These are phyloP conservation scores for Phlebopus sp. DNA, from an alignment of 1,284 basidiomycete species.

Conservation along the genomic window DNA sequence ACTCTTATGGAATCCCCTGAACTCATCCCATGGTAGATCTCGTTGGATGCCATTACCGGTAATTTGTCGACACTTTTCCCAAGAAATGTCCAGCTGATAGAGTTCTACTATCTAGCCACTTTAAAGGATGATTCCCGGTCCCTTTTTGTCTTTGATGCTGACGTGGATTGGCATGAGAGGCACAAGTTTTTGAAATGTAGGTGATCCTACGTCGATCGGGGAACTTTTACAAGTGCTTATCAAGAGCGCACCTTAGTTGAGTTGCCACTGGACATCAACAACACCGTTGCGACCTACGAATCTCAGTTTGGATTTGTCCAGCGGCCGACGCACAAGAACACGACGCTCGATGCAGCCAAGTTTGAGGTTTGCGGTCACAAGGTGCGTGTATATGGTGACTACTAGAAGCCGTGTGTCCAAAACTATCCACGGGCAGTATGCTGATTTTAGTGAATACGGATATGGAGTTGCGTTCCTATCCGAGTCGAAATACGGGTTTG, in stretches of 20 bases:
- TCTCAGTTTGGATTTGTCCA: conserved; percentile 92
- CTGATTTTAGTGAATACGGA: conserved; percentile 87
- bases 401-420: neutral
- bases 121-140: conserved; percentile 67
- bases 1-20: neutral
- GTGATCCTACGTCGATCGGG: conserved; percentile 18
- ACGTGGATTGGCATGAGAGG: conserved; percentile 89
- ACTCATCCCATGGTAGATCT: conserved; percentile 58
- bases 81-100: neutral
- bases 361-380: conserved; percentile 82
- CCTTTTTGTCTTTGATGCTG: conserved; percentile 79
- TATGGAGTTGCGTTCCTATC: conserved; percentile 93
- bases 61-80: conserved; percentile 10
- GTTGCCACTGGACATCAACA: conserved; percentile 82
- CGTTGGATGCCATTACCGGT: conserved; percentile 79
- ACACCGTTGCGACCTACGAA: conserved; percentile 85
- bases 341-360: conserved; percentile 79
- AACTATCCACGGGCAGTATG: conserved; percentile 48
- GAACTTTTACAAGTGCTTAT: conserved; percentile 1
- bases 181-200: conserved; percentile 90
- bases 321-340: conserved; percentile 92
- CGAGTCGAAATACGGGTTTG: conserved; percentile 92
- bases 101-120: conserved; percentile 45
- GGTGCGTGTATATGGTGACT: conserved; percentile 43
- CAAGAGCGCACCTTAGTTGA: conserved; percentile 58